Conservation (phyloP, 192 early-diverging fungal genomes). For the Diversispora epigaea region DNA sequence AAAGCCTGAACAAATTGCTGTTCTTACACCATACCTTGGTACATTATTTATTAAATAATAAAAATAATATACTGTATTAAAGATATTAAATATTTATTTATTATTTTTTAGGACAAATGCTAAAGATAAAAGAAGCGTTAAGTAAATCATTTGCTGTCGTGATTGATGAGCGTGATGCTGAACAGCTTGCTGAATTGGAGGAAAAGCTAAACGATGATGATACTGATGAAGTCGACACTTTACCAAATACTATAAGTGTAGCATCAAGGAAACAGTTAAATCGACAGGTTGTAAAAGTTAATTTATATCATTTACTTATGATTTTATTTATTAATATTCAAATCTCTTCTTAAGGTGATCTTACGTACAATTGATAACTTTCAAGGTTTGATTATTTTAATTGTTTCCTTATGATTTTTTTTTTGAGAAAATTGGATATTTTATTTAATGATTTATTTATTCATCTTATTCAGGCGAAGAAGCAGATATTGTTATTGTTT, state of each 20-base stretch:
- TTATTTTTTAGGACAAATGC: slow-evolving; percentile 52
- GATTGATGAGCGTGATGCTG: slow-evolving; percentile 44
- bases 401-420: too few species aligned
- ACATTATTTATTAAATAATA: too few species aligned
- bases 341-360: too few species aligned
- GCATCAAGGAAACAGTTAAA: not conserved
- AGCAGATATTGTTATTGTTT: slow-evolving; percentile 46
- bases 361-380: slow-evolving; percentile 49
- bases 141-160: slow-evolving; percentile 34
- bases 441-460: too few species aligned
- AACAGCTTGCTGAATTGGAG: slow-evolving; percentile 35
- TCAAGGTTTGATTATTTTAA: too few species aligned
- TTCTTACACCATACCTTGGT: slow-evolving; percentile 56
- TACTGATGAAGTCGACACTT: not conserved
- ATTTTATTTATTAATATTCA: too few species aligned
- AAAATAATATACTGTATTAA: too few species aligned
- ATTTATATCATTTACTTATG: too few species aligned
- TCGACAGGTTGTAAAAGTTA: too few species aligned
- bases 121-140: slow-evolving; percentile 42
- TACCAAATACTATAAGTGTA: not conserved
- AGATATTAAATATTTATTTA: too few species aligned
- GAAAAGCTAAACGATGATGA: slow-evolving; percentile 4
- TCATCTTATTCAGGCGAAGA: too few species aligned
- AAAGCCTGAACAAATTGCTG: slow-evolving; percentile 47
- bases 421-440: too few species aligned